Conservation (phyloP, 2,329 filamentous ascomycete genomes). For the Aspergillus spinulosporus region DNA sequence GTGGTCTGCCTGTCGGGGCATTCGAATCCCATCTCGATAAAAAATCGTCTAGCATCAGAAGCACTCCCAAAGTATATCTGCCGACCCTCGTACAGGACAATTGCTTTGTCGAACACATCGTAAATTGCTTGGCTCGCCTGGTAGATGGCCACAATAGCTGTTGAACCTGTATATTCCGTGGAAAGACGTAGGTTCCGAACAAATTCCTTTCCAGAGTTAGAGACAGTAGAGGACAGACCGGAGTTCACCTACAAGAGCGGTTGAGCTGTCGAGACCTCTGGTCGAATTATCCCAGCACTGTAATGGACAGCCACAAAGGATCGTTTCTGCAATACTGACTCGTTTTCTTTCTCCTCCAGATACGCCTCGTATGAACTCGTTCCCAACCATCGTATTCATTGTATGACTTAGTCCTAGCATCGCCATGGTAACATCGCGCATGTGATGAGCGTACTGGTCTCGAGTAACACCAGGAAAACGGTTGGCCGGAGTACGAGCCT, state of each 20-base stretch:
- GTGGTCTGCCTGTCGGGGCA: conserved; percentile 68
- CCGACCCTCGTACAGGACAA: conserved; percentile 70
- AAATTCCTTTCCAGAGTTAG: conserved; percentile 42
- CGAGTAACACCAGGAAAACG: conserved; percentile 42
- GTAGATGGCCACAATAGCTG: conserved; percentile 57
- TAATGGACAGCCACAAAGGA: conserved; percentile 47
- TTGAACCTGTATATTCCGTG: conserved; percentile 49
- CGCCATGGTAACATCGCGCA: conserved; percentile 54
- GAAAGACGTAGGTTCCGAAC: conserved; percentile 50
- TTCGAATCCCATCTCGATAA: conserved; percentile 67
- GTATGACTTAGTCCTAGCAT: conserved; percentile 58
- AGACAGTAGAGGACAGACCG: not conserved
- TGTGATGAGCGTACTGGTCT: conserved; percentile 48
- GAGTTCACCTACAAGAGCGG: conserved; percentile 42
- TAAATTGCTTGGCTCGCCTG: conserved; percentile 48
- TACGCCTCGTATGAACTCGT: conserved; percentile 61
- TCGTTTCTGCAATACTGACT: conserved; percentile 58
- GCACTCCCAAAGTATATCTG: conserved; percentile 73
- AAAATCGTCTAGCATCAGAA: conserved; percentile 60
- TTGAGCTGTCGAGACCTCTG: conserved; percentile 53
- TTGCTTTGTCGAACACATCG: conserved; percentile 67
- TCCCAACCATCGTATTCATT: conserved; percentile 45
- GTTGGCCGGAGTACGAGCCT: conserved; percentile 54
- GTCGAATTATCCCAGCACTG: conserved; percentile 51
- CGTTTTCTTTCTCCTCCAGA: conserved; percentile 62